phyloP scores from a whole-genome alignment of 108 stramenopile genomes.

The Seminavis robusta region DNA sequence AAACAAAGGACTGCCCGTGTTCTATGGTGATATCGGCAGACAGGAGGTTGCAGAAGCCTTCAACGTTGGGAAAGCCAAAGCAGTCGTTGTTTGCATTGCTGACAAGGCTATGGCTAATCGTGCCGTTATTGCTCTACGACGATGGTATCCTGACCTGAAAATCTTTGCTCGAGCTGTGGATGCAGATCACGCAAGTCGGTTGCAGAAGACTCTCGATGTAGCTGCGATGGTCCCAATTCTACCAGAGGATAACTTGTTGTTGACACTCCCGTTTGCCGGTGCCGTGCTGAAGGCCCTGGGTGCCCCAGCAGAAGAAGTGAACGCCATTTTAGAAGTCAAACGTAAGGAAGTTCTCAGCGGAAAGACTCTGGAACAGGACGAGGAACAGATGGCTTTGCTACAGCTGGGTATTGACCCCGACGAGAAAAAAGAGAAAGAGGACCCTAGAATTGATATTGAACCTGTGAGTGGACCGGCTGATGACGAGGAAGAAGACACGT shows the following conservation, averaged over 20 bases:
- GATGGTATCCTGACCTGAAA: conserved; percentile 86
- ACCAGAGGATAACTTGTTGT: conserved; percentile 89
- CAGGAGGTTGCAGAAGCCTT: conserved; percentile 92
- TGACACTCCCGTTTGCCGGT: conserved; percentile 94
- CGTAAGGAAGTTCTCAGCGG: conserved; percentile 74
- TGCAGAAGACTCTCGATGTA: conserved; percentile 85
- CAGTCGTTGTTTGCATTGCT: conserved; percentile 89
- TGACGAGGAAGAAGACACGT: conserved; percentile 14
- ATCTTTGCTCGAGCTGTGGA: conserved; percentile 90
- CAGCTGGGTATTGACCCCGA: conserved; percentile 58
- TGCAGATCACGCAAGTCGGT: conserved; percentile 87
- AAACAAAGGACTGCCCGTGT: conserved; percentile 91
- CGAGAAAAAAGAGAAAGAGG: conserved; percentile 14
- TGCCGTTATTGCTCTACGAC: conserved; percentile 86
- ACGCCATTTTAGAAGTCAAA: conserved; percentile 77
- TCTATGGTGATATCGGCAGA: conserved; percentile 93
- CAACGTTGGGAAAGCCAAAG: conserved; percentile 92
- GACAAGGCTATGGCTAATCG: conserved; percentile 85
- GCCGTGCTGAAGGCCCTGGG: conserved; percentile 85
- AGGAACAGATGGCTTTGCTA: conserved; percentile 60
- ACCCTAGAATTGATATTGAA: conserved; percentile 12
- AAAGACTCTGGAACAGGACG: conserved; percentile 43
- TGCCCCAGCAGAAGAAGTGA: conserved; percentile 76
- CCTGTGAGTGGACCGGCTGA: conserved; percentile 13
- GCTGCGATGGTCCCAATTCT: conserved; percentile 94